Conservation (phyloP, 1,284 basidiomycete genomes). For the Takashimella koratensis region DNA sequence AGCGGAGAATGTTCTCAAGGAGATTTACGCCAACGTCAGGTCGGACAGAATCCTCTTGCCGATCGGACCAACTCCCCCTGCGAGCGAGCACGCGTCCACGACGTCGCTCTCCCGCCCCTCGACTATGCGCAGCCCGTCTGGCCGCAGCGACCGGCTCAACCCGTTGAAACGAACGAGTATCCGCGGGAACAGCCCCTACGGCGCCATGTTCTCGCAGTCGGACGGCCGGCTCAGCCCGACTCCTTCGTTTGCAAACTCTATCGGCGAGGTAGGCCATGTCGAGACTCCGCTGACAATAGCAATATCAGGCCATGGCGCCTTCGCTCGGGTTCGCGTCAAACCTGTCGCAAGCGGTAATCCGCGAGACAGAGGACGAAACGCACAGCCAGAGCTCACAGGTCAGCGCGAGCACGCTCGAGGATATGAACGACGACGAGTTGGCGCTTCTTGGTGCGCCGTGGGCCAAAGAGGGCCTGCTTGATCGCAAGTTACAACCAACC, state of each 20-base stretch:
- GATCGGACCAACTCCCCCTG: slow-evolving; percentile 48
- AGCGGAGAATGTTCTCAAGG: slow-evolving; percentile 81
- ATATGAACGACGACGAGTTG: slow-evolving; percentile 85
- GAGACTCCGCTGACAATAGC: not conserved
- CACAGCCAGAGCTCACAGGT: slow-evolving; percentile 61
- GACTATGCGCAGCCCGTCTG: slow-evolving; percentile 30
- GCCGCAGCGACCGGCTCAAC: slow-evolving; percentile 52
- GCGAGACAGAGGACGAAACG: slow-evolving; percentile 88
- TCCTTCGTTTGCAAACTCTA: slow-evolving; percentile 78
- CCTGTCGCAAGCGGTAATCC: slow-evolving; percentile 91
- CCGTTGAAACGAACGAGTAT: slow-evolving; percentile 87
- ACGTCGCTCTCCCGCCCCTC: slow-evolving; percentile 12
- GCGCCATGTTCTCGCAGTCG: slow-evolving; percentile 43
- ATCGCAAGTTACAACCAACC: slow-evolving; percentile 92
- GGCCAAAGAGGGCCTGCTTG: slow-evolving; percentile 96
- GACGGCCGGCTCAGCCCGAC: slow-evolving; percentile 84
- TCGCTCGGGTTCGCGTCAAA: slow-evolving; percentile 93
- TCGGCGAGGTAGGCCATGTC: slow-evolving; percentile 62
- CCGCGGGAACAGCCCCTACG: slow-evolving; percentile 56
- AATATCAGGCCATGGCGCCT: slow-evolving; percentile 55
- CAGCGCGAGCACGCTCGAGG: slow-evolving; percentile 53
- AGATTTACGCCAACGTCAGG: slow-evolving; percentile 91
- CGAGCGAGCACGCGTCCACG: slow-evolving; percentile 25
- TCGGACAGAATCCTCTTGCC: slow-evolving; percentile 86
- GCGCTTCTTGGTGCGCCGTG: slow-evolving; percentile 92